These are phyloP conservation scores for Dillenia turbinata DNA, from an alignment of 164 flowering plant species.

Conservation along the genomic window DNA sequence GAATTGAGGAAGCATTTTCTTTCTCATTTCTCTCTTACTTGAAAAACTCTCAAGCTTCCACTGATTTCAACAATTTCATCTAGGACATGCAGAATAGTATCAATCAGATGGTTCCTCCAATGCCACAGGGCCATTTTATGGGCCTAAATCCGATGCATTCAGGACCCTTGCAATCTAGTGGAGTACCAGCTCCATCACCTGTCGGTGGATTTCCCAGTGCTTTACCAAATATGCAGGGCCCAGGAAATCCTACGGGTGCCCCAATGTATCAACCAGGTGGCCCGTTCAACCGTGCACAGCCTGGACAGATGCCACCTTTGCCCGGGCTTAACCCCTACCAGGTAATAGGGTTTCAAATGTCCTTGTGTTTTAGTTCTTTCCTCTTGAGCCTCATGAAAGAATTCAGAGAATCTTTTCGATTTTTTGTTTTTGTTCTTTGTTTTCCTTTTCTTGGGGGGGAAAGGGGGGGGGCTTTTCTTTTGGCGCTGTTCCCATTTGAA, in stretches of 20 bases:
- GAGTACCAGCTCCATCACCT: conserved; percentile 28
- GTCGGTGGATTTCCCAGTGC: conserved; percentile 57
- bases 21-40: background rate
- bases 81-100: conserved; percentile 75
- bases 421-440: too few species aligned
- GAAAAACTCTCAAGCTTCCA: background rate
- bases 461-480: too few species aligned
- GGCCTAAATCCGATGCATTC: conserved; percentile 80
- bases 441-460: too few species aligned
- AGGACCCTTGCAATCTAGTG: conserved; percentile 40
- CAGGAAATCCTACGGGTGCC: conserved; percentile 44
- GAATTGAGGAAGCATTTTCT: background rate
- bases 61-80: conserved; percentile 1
- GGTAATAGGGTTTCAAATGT: conserved; percentile 33
- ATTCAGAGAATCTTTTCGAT: too few species aligned
- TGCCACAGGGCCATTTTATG: conserved; percentile 74
- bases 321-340: conserved; percentile 80
- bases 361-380: too few species aligned
- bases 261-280: conserved; percentile 74
- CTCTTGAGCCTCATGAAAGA: too few species aligned
- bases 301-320: conserved; percentile 69
- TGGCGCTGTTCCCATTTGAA: too few species aligned
- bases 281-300: conserved; percentile 52
- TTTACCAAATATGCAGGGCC: conserved; percentile 58
- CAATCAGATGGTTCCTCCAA: conserved; percentile 68